Percentiles rank a stretch among this genome's conserved stretches.
Conservation (phyloP, 2,329 filamentous ascomycete genomes). For the Zasmidium cellare region DNA sequence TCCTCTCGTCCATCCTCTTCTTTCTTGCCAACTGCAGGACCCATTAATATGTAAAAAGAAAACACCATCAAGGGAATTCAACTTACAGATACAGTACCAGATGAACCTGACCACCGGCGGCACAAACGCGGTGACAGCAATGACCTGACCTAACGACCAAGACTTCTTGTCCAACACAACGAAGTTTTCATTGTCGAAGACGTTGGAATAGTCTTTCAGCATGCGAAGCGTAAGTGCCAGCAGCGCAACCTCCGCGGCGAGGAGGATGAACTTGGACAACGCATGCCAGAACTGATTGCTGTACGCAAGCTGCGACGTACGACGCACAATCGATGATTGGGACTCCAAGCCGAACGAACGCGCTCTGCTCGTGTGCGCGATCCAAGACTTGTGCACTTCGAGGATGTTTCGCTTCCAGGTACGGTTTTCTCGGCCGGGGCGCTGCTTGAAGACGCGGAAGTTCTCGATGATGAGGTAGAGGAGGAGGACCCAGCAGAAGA, state of each 20-base stretch:
- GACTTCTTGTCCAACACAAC: conserved; percentile 7
- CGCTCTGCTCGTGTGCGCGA: background rate
- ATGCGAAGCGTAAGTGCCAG: conserved; percentile 4
- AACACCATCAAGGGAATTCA: background rate
- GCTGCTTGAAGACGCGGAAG: conserved; percentile 2
- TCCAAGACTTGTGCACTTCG: background rate
- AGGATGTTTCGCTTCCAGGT: background rate
- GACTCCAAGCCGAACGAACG: background rate
- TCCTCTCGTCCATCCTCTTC: background rate
- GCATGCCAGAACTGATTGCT: background rate
- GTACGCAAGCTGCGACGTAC: background rate
- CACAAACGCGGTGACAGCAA: background rate
- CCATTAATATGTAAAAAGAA: background rate
- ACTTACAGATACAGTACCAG: conserved; percentile 1
- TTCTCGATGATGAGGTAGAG: conserved; percentile 17
- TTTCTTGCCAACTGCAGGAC: background rate
- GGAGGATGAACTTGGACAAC: background rate
- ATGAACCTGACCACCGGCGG: background rate
- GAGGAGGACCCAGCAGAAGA: conserved; percentile 14
- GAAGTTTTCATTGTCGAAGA: conserved; percentile 9
- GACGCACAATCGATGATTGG: background rate
- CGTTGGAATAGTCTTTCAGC: conserved; percentile 12
- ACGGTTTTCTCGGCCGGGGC: background rate
- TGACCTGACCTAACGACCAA: conserved; percentile 20
- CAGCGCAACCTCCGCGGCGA: conserved; percentile 10